These are phyloP conservation scores for Gaillardinia entomophila DNA, from an alignment of 805 yeast genomes.

Conservation along the genomic window DNA sequence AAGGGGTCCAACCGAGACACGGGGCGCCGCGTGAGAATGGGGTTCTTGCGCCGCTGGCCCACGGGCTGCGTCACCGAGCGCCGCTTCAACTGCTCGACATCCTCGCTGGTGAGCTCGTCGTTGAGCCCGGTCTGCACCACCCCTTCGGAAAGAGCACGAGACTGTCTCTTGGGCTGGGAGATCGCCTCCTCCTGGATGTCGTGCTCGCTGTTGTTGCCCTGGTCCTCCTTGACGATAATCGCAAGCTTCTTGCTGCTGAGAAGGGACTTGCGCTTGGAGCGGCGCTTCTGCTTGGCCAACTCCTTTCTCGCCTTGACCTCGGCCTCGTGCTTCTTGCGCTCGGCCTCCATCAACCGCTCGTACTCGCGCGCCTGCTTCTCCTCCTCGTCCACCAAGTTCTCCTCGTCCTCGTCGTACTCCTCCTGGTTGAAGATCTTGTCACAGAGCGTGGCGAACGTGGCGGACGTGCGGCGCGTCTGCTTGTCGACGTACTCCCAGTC, in stretches of 20 bases:
- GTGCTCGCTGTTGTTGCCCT: slow-evolving; percentile 6
- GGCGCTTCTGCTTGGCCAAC: slow-evolving; percentile 40
- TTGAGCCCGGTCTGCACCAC: slow-evolving; percentile 9
- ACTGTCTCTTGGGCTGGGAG: slow-evolving; percentile 32
- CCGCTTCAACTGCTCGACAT: slow-evolving; percentile 37
- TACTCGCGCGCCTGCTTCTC: slow-evolving; percentile 38
- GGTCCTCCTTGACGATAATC: slow-evolving; percentile 29
- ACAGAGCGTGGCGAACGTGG: slow-evolving; percentile 72
- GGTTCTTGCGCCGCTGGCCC: slow-evolving; percentile 25
- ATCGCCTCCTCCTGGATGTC: slow-evolving; percentile 22
- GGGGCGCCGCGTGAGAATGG: slow-evolving; percentile 47
- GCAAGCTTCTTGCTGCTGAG: slow-evolving; percentile 32
- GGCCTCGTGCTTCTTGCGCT: slow-evolving; percentile 46
- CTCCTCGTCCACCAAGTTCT: slow-evolving; percentile 35
- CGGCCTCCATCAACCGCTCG: slow-evolving; percentile 43
- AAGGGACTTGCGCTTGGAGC: slow-evolving; percentile 37
- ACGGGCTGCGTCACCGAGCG: slow-evolving; percentile 43
- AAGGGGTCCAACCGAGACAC: slow-evolving; percentile 54
- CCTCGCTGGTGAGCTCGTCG: slow-evolving; percentile 40
- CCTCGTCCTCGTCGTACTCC: slow-evolving; percentile 45
- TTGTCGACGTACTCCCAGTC: slow-evolving; percentile 68
- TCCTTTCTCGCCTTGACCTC: slow-evolving; percentile 43
- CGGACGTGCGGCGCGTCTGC: slow-evolving; percentile 70
- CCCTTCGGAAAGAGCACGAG: slow-evolving; percentile 36
- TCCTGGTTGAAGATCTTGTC: slow-evolving; percentile 75